A percentile compares a stretch with the other conserved stretches of the same genome.
Evolutionary conservation across 495 filamentous ascomycete genomes (phyloP).

Genomic region (Neurospora sp.): DNA sequence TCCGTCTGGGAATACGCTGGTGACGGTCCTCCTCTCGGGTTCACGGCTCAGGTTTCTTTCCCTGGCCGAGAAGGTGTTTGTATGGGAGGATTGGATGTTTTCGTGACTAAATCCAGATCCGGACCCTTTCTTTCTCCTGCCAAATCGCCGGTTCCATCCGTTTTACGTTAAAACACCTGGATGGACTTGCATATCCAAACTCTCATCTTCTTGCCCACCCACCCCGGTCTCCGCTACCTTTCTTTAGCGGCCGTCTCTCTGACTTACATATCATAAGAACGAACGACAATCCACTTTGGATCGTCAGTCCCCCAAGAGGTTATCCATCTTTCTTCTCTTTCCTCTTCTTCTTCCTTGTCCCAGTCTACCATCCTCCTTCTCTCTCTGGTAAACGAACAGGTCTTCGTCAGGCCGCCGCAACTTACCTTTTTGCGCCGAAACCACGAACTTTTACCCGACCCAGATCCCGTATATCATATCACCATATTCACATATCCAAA

Average conservation of each 20-base stretch:
- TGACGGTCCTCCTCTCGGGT: neutral
- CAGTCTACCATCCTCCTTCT: neutral
- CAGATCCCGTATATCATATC: neutral
- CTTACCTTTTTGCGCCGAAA: neutral
- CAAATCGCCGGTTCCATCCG: neutral
- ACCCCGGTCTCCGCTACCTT: neutral
- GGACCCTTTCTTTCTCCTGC: neutral
- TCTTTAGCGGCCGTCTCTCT: neutral
- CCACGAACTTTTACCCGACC: neutral
- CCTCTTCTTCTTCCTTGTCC: neutral
- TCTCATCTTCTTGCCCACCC: neutral
- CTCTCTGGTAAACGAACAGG: neutral
- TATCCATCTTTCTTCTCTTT: neutral
- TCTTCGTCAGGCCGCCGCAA: neutral
- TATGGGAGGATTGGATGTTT: neutral
- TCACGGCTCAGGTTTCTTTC: neutral
- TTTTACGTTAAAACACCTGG: neutral
- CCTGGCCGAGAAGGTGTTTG: neutral
- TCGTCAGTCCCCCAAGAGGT: neutral
- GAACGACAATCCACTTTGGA: neutral
- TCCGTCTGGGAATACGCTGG: neutral
- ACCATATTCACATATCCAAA: constrained; percentile 2
- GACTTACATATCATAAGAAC: neutral
- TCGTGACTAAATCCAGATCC: neutral
- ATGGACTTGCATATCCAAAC: neutral